Evolutionary conservation across 768 basidiomycete genomes (phyloP).

Genomic region (Plicaturopsis crispa): DNA sequence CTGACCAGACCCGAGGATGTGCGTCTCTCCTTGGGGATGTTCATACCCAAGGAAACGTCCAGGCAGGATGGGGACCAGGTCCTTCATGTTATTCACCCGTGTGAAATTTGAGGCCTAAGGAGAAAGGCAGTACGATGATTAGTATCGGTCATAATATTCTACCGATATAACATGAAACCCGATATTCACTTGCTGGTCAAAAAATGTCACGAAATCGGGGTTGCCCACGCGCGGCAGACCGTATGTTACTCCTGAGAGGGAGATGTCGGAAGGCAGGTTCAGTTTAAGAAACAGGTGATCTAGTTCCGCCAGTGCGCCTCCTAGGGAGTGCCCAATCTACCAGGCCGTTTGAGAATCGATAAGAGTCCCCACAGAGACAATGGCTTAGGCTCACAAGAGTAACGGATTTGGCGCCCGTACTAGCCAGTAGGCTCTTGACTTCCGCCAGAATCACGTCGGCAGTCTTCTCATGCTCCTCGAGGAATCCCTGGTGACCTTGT

Average conservation of each 20-base stretch:
- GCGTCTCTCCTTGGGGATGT: not conserved
- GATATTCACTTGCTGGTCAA: constrained; percentile 33
- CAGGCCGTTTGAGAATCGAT: not conserved
- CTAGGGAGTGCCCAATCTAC: constrained; percentile 47
- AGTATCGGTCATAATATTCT: too few relatives aligned
- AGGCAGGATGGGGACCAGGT: not conserved
- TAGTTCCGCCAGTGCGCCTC: constrained; percentile 45
- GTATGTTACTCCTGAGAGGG: too few relatives aligned
- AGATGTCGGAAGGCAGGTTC: constrained; percentile 33
- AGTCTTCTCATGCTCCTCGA: constrained; percentile 39
- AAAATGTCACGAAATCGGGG: constrained; percentile 38
- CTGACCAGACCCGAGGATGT: constrained; percentile 28
- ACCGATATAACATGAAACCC: not conserved
- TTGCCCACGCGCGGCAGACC: constrained; percentile 49
- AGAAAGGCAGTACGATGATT: too few relatives aligned
- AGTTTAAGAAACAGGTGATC: constrained; percentile 40
- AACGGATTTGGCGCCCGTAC: constrained; percentile 29
- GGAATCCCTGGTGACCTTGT: constrained; percentile 47
- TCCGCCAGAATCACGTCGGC: constrained; percentile 36
- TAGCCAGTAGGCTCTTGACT: constrained; percentile 30
- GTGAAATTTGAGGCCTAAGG: constrained; percentile 25
- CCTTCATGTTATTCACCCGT: not conserved
- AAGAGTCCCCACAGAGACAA: not conserved
- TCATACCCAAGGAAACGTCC: not conserved
- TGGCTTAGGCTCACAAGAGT: constrained; percentile 25